Base-by-base conservation (phyloP, 2,329 filamentous ascomycete genomes). In the Diplocarpon rosae region DNA sequence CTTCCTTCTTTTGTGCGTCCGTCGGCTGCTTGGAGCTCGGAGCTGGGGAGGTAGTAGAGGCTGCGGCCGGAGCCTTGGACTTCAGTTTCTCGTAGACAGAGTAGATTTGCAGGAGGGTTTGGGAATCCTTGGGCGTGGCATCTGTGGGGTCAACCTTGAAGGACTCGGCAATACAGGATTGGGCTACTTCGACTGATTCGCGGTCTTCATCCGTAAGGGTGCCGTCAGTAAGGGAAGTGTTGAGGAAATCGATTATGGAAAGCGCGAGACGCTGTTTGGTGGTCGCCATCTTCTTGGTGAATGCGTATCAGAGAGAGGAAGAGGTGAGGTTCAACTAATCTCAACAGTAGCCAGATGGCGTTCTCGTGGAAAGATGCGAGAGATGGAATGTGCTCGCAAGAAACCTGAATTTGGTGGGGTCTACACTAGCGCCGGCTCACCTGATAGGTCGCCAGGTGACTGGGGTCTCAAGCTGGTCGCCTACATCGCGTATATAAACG, bases 11-110 rank as follows among this genome's bases (percentile, higher is more conserved):
- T 58, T 78, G 72, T 35, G 70, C 76, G 49, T 66, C 54, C 56
- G 62, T 65, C 13, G 63, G 59, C 32, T 56, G 57, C 16, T 62
- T 46, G 13, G 24, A 14, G 13, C 14, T 42, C 31, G 46, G 9
- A 5, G 43, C 12, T 10, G 42, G 60, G n/a, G 63, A 54, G 13
- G 64, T 61, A n/a, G 63, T 59, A 15, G 62, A 60, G 55, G 66
- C 62, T 45, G 66, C 62, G 37, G 72, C 60, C 11, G 65, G 51
- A 2, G 66, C 52, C 37, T 65, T 55, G 51, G 68, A 55, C 69
- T 89, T 89, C 53, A 95, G 76, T 68, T 93, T 95, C 70, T 98
- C 92, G 68, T 95, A 96, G 53, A 95, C 88, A 61, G 80, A 80
- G 73, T 93, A 98, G 69, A 98, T 93, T 65, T 83, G 81, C 50